Percentiles rank a stretch among this genome's conserved stretches.
These are phyloP conservation scores for Hirsutella minnesotensis DNA, from an alignment of 2,329 filamentous ascomycete species.

Conservation along the genomic window DNA sequence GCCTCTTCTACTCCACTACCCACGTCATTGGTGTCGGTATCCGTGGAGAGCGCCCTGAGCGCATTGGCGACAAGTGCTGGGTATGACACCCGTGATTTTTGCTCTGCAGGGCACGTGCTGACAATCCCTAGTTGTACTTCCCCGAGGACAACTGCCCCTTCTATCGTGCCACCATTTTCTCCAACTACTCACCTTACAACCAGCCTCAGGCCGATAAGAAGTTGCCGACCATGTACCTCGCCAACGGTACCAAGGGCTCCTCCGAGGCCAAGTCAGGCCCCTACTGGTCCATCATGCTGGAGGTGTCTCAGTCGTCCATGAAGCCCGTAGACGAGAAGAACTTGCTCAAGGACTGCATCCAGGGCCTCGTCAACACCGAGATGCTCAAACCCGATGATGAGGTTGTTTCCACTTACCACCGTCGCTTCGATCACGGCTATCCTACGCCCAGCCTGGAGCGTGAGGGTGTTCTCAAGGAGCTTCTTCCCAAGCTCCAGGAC, in stretches of 20 bases:
- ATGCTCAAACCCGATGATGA: conserved; percentile 88
- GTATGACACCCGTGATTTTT: conserved; percentile 30
- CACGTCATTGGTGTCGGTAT: conserved; percentile 96
- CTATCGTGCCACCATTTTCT: conserved; percentile 99
- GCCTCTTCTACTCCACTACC: conserved; percentile 90
- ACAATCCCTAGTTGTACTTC: conserved; percentile 66
- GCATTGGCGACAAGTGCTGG: conserved; percentile 99
- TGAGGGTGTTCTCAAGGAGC: conserved; percentile 83
- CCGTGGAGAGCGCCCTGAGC: conserved; percentile 80
- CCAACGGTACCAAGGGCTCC: conserved; percentile 70
- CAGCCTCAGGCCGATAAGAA: conserved; percentile 75
- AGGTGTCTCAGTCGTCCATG: conserved; percentile 90
- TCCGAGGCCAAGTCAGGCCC: conserved; percentile 71
- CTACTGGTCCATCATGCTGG: conserved; percentile 99
- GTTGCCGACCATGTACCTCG: conserved; percentile 76
- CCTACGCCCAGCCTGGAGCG: conserved; percentile 90
- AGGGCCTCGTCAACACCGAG: conserved; percentile 93
- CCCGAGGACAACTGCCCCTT: conserved; percentile 98
- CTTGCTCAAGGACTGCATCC: conserved; percentile 81
- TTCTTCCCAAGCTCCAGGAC: conserved; percentile 84
- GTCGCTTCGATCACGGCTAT: conserved; percentile 96
- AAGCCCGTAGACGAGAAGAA: conserved; percentile 86
- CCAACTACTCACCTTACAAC: conserved; percentile 99
- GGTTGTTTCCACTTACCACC: conserved; percentile 97
- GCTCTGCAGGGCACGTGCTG: not conserved